Percentiles rank a stretch among this genome's conserved stretches.
Conservation (phyloP, 2,329 filamentous ascomycete genomes). For the Plectosphaerella plurivora region DNA sequence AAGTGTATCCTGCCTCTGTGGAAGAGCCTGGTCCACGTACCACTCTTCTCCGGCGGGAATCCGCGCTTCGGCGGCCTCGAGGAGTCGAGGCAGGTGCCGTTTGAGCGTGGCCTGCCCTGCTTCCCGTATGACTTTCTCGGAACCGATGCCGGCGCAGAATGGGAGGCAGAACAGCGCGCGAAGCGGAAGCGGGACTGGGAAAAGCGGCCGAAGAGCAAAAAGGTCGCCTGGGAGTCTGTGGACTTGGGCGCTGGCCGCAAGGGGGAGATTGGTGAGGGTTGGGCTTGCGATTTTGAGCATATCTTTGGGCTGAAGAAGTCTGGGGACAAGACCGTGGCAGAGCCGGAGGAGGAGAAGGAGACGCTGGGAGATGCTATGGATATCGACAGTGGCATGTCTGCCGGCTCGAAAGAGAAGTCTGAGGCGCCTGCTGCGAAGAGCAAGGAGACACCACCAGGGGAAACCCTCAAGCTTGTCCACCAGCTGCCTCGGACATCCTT, state of each 20-base stretch:
- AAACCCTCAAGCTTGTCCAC: constrained; percentile 8
- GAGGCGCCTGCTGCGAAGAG: constrained; percentile 7
- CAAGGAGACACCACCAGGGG: constrained; percentile 7
- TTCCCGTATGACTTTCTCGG: constrained; percentile 84
- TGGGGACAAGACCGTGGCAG: neutral
- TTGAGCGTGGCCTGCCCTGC: constrained; percentile 74
- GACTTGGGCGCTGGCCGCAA: constrained; percentile 69
- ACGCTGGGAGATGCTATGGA: constrained; percentile 7
- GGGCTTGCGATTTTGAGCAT: constrained; percentile 77
- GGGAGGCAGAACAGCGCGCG: constrained; percentile 65
- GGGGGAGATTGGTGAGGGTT: constrained; percentile 79
- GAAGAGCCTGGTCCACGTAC: constrained; percentile 80
- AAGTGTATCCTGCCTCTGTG: constrained; percentile 82
- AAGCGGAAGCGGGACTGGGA: constrained; percentile 65
- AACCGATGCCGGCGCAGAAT: constrained; percentile 72
- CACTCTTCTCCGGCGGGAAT: constrained; percentile 73
- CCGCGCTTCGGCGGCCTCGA: constrained; percentile 78
- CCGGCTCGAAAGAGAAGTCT: constrained; percentile 13
- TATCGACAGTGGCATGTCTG: constrained; percentile 3
- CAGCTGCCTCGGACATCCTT: constrained; percentile 22
- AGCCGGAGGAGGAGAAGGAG: neutral
- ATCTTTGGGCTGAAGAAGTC: constrained; percentile 44
- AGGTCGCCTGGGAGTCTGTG: constrained; percentile 69
- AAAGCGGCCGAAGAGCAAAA: constrained; percentile 74
- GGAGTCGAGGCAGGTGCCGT: constrained; percentile 74